phyloP scores from a whole-genome alignment of 257 asterid species.

The Cordia subcordata region DNA sequence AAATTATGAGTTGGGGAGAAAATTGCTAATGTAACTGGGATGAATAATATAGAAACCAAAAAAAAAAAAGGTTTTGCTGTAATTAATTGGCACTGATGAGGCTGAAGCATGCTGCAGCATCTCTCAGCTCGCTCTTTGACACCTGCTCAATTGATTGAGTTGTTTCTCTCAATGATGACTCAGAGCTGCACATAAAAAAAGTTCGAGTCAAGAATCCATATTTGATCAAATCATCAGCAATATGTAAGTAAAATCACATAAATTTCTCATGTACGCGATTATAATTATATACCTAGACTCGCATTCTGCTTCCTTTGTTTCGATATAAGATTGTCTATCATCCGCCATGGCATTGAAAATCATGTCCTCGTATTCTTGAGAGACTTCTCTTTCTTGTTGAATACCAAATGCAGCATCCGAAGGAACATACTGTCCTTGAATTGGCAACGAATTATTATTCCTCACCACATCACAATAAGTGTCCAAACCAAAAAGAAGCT shows the following conservation, averaged over 20 bases:
- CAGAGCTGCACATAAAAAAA: constrained; percentile 20
- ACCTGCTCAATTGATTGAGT: constrained; percentile 3
- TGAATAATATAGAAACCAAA: too few relatives aligned
- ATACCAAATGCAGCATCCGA: not conserved
- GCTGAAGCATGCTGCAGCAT: constrained; percentile 41
- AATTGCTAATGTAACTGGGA: too few relatives aligned
- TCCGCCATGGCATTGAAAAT: constrained; percentile 16
- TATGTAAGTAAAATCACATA: too few relatives aligned
- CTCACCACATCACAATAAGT: constrained; percentile 11
- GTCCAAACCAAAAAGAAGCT: not conserved
- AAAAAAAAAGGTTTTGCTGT: too few relatives aligned
- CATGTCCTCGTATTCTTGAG: constrained; percentile 12
- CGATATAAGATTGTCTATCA: constrained; percentile 38
- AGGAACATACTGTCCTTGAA: constrained; percentile 10
- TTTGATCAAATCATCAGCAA: not conserved
- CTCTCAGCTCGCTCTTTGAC: constrained; percentile 31
- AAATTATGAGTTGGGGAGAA: too few relatives aligned
- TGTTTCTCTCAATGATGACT: constrained; percentile 24
- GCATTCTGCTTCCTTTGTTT: constrained; percentile 25
- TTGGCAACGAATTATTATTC: constrained; percentile 3
- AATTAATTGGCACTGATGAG: constrained; percentile 28
- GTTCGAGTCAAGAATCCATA: too few relatives aligned
- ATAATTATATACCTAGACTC: constrained; percentile 33
- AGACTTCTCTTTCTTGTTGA: constrained; percentile 13
- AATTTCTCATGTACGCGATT: too few relatives aligned